Conservation (phyloP, 2,329 filamentous ascomycete species). For the Davidsoniella eucalypti region DNA sequence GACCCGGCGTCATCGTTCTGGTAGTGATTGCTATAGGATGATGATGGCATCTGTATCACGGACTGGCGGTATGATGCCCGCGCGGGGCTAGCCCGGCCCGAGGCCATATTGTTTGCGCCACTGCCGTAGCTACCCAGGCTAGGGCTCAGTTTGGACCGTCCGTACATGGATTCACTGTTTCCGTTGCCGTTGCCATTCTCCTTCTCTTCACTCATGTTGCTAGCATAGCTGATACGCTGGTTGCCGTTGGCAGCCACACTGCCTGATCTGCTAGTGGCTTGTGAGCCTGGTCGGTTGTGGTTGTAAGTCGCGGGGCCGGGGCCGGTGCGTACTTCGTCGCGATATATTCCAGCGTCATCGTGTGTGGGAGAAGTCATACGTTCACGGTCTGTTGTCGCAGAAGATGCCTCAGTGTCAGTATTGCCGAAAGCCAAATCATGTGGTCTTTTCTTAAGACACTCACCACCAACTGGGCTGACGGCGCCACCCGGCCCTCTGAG, state of each 20-base stretch:
- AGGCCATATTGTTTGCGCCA: conserved; percentile 24
- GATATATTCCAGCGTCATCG: conserved; percentile 33
- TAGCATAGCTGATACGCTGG: conserved; percentile 41
- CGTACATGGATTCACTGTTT: conserved; percentile 24
- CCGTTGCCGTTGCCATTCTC: conserved; percentile 34
- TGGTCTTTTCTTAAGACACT: conserved; percentile 13
- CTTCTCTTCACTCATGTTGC: conserved; percentile 58
- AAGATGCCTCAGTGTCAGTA: conserved; percentile 13
- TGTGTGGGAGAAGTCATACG: conserved; percentile 31
- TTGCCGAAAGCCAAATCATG: conserved; percentile 15
- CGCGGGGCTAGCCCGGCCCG: conserved; percentile 42
- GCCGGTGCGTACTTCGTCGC: conserved; percentile 28
- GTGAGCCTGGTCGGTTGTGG: conserved; percentile 6
- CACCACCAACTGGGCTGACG: conserved; percentile 14
- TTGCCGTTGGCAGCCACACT: conserved; percentile 24
- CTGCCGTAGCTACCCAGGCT: conserved; percentile 29
- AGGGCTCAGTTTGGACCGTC: conserved; percentile 37
- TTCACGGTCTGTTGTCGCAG: conserved; percentile 12
- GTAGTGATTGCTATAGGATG: conserved; percentile 3
- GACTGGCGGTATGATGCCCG: conserved; percentile 30
- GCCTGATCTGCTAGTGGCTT: conserved; percentile 4
- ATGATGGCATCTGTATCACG: conserved; percentile 14
- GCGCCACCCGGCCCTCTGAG: conserved; percentile 21
- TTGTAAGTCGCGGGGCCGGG: conserved; percentile 2
- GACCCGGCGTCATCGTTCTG: conserved; percentile 7